Conservation (phyloP, 257 asterid genomes). For the Solanum chmielewskii region DNA sequence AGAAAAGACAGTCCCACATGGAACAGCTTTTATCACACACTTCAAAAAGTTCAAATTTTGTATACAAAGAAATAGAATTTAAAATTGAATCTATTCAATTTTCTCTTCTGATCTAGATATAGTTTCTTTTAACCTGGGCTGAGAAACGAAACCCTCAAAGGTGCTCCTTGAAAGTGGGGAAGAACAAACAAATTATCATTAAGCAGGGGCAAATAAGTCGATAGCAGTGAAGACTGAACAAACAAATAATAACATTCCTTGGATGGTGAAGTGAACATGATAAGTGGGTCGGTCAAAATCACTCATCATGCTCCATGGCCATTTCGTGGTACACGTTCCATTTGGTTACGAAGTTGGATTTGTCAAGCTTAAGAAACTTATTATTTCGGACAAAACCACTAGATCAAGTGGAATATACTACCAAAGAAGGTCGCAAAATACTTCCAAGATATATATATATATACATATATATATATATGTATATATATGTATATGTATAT, state of each 20-base stretch:
- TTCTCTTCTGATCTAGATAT: neutral
- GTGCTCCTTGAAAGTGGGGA: neutral
- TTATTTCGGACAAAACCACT: neutral
- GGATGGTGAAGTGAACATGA: neutral
- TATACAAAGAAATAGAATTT: neutral
- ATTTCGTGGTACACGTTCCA: neutral
- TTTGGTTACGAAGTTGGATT: neutral
- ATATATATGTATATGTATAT: neutral
- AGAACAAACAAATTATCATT: neutral
- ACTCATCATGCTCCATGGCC: neutral
- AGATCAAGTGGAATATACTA: neutral
- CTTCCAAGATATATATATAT: neutral
- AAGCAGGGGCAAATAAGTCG: neutral
- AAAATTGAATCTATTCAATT: neutral
- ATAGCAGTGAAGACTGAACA: neutral
- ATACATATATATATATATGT: neutral
- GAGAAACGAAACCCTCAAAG: neutral
- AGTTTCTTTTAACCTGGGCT: neutral
- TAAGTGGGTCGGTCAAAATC: neutral
- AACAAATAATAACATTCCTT: neutral
- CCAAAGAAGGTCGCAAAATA: neutral
- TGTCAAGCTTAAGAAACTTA: neutral
- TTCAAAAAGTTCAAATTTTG: neutral
- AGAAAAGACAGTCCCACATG: neutral
- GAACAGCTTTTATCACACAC: neutral